Percentiles rank a stretch among this genome's conserved stretches.
Conservation (phyloP, 371 early-diverging fungal species). For the Mortierella sp. region DNA sequence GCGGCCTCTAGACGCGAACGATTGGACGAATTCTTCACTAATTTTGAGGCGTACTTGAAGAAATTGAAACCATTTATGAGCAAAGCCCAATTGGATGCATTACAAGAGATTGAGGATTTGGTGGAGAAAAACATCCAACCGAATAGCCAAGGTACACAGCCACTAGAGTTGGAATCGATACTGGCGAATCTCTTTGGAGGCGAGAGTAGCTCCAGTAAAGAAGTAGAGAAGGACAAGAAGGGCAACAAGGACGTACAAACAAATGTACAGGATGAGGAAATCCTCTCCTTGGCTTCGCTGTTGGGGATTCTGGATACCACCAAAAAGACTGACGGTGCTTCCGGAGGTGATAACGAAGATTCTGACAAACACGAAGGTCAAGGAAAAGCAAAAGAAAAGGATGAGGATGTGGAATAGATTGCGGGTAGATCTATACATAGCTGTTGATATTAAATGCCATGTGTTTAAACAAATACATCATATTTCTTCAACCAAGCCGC, state of each 20-base stretch:
- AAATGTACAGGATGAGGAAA: conserved; percentile 3
- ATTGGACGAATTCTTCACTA: conserved; percentile 4
- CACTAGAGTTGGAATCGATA: conserved; percentile 10
- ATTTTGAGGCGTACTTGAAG: conserved; percentile 3
- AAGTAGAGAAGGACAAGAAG: background rate
- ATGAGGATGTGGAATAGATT: background rate
- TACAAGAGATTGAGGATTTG: conserved; percentile 5
- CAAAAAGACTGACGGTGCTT: background rate
- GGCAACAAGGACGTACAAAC: background rate
- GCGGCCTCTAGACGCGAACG: background rate
- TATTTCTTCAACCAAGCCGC: too few species aligned
- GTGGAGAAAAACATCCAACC: background rate
- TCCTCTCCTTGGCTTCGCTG: background rate
- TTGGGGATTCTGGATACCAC: conserved; percentile 8
- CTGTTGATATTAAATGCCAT: conserved; percentile 1
- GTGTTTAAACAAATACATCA: too few species aligned
- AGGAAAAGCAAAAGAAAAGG: background rate
- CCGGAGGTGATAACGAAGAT: background rate
- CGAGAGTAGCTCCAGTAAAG: background rate
- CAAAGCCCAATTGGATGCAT: conserved; percentile 4
- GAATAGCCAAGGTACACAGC: conserved; percentile 3
- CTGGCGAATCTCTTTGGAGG: background rate
- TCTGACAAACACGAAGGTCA: background rate
- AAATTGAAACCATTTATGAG: conserved; percentile 10
- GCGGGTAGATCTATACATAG: conserved; percentile 4